Percentiles rank a stretch among this genome's conserved stretches.
Conservation (phyloP, 805 yeast species). For the Maudiozyma turicensis region DNA sequence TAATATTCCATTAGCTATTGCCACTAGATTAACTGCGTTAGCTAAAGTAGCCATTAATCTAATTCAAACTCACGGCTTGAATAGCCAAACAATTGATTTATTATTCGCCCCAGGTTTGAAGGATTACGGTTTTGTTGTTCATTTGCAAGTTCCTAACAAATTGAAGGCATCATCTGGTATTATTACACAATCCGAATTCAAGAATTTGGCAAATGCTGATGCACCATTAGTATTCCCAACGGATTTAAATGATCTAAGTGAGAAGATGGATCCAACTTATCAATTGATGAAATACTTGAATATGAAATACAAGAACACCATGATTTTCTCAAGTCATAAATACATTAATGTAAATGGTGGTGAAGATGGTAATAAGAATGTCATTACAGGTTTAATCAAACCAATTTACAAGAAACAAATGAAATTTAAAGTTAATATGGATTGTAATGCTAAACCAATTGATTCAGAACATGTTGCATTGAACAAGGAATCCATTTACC, state of each 20-base stretch:
- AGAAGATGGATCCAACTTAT: slow-evolving; percentile 51
- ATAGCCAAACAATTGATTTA: slow-evolving; percentile 36
- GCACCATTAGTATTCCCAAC: slow-evolving; percentile 27
- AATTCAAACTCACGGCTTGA: slow-evolving; percentile 38
- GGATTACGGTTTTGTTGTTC: slow-evolving; percentile 77
- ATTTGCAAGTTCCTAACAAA: slow-evolving; percentile 38
- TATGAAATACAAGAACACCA: slow-evolving; percentile 51
- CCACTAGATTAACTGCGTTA: slow-evolving; percentile 79
- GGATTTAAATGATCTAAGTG: slow-evolving; percentile 32
- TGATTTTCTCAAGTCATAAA: slow-evolving; percentile 58
- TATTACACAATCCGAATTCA: slow-evolving; percentile 43
- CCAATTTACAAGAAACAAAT: slow-evolving; percentile 51
- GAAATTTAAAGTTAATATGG: slow-evolving; percentile 72
- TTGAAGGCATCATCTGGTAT: slow-evolving; percentile 47
- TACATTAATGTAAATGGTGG: slow-evolving; percentile 46
- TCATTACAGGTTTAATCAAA: slow-evolving; percentile 72
- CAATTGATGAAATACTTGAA: slow-evolving; percentile 53
- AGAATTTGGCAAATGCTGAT: slow-evolving; percentile 39
- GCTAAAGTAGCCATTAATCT: slow-evolving; percentile 63
- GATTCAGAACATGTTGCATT: slow-evolving; percentile 44
- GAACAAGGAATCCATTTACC: slow-evolving; percentile 62
- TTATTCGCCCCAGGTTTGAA: slow-evolving; percentile 72
- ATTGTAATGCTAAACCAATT: slow-evolving; percentile 60
- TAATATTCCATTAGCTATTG: slow-evolving; percentile 58
- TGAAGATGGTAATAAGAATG: slow-evolving; percentile 44